Base-by-base conservation (phyloP, 441 rosid species). In the Metrosideros polymorpha region DNA sequence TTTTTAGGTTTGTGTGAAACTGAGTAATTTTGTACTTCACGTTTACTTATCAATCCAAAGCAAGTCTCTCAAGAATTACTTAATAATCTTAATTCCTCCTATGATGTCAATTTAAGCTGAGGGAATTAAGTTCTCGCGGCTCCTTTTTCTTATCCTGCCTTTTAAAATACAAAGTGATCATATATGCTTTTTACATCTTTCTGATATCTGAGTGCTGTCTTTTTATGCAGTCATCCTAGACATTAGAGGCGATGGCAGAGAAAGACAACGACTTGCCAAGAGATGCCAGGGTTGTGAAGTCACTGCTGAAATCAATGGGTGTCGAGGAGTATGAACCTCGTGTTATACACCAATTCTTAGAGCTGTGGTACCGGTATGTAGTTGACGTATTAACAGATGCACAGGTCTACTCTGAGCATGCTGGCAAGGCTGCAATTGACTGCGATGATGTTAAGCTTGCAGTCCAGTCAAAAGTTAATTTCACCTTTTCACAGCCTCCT, bases 231-330 rank as follows among this genome's bases (percentile, higher is more conserved):
- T 55, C 83, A 84, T 39, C 87, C 45, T 85, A 86, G 14, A 86
- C 50, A 14, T 54, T 85, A 27, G 30, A 61, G 79, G 84, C 18
- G 12, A 96, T 96, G 99, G 97, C 93, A 10, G 99, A 95, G 84
- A 95, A 95, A 82, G 98, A 94, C n/a, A 95, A 92, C 82, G 94
- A 93, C 63, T 4, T 94, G 91, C 99, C 98, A 10, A 95, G 98
- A 87, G 99, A 96, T 85, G 99, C 99, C 5, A 95, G 93, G 92
- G 94, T 94, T 61, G 98, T 97, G 42, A 94, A 92, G 57, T 91
- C 97, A n/a, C 92, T 97, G 87, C 94, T 96, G 14, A 95, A 95
- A 84, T 96, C 98, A 4, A 97, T 95, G 98, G 98, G 98, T n/a
- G 97, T 95, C 1, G 98, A 97, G 85, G 97, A 97, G 45, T 93